A percentile compares a stretch with the other conserved stretches of the same genome.
phyloP scores from a whole-genome alignment of 2,329 filamentous ascomycete species.

The Colletotrichum theobromicola region DNA sequence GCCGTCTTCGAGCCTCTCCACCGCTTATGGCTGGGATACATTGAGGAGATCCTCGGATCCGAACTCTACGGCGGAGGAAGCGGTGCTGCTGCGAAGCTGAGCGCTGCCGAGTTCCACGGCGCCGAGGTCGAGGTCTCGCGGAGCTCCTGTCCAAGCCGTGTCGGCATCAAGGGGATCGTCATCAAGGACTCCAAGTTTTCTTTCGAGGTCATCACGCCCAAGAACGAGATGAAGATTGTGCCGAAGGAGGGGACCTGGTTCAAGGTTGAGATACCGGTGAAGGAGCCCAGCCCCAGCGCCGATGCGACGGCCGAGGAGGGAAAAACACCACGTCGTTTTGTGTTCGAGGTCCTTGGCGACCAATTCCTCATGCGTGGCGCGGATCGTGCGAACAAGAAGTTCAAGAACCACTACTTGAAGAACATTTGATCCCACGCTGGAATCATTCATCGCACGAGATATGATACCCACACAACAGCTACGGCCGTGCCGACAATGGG shows the following conservation, averaged over 20 bases:
- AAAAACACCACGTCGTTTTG: conserved; percentile 54
- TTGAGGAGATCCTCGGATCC: conserved; percentile 77
- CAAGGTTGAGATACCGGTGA: conserved; percentile 69
- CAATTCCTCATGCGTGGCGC: conserved; percentile 84
- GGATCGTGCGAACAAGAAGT: conserved; percentile 89
- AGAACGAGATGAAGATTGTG: conserved; percentile 74
- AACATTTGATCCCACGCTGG: conserved; percentile 64
- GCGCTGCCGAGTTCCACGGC: conserved; percentile 89
- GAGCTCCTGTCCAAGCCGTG: conserved; percentile 79
- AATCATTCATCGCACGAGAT: fast-evolving
- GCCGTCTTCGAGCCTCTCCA: conserved; percentile 79
- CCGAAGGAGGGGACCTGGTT: conserved; percentile 94
- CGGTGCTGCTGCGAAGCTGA: conserved; percentile 74
- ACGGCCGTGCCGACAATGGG: not conserved
- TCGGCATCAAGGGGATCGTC: conserved; percentile 86
- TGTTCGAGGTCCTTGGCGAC: conserved; percentile 86
- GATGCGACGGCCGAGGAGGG: not conserved
- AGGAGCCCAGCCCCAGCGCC: conserved; percentile 20
- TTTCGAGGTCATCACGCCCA: conserved; percentile 81
- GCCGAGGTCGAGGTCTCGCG: conserved; percentile 82
- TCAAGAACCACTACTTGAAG: conserved; percentile 81
- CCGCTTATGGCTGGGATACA: conserved; percentile 82
- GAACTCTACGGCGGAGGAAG: conserved; percentile 62
- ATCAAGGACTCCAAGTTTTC: conserved; percentile 86
- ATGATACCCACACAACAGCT: not conserved